Base-by-base conservation (phyloP, 352 stramenopile genomes). In the Elongisporangium prolatum region DNA sequence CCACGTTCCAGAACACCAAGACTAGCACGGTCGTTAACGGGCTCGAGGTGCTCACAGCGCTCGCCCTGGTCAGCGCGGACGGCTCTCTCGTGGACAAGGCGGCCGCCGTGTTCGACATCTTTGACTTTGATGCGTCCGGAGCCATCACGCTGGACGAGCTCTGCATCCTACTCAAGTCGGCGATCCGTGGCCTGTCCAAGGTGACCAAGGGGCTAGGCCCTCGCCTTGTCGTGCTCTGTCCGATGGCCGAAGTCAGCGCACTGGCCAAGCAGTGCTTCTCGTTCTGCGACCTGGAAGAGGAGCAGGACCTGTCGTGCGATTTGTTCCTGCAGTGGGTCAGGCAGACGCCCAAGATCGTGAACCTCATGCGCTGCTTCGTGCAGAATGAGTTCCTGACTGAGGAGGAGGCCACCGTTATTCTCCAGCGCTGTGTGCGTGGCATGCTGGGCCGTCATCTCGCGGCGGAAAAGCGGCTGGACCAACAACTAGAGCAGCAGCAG, bases 81-180 rank as follows among this genome's bases (percentile, higher is more conserved):
- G 77, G 79, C 48, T 82, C 80, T 40, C 55, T 88, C 6, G 59
- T 73, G 4, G 79, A 89, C 61, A 89, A 89, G 24, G 68, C 76
- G 7, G 64, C 65, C 17, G 69, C 74, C n/a, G 67, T 89, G 0
- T 91, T 91, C 28, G 80, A 88, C 52, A 69, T 88, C 18, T 91
- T 91, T 44, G 82, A 91, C 64, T 91, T 91, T 61, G 77, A 91
- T 58, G 65, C 74, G 21, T 88, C 77, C 9, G 64, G 72, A 7
- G 60, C 71, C 50, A 84, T 91, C 60, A 91, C 82, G n/a, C 67
- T 83, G 40, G 82, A 91, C 40, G 82, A 91, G 61, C 76, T 91
- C 21, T 76, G 75, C 18, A 89, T 91, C 57, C 55, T 91, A 9
- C 65, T 89, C 61, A 91, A 89, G 64, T 91, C 77, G 13, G 74